These are phyloP conservation scores for Apiotrichum porosum DNA, from an alignment of 1,284 basidiomycete genomes.

Conservation along the genomic window DNA sequence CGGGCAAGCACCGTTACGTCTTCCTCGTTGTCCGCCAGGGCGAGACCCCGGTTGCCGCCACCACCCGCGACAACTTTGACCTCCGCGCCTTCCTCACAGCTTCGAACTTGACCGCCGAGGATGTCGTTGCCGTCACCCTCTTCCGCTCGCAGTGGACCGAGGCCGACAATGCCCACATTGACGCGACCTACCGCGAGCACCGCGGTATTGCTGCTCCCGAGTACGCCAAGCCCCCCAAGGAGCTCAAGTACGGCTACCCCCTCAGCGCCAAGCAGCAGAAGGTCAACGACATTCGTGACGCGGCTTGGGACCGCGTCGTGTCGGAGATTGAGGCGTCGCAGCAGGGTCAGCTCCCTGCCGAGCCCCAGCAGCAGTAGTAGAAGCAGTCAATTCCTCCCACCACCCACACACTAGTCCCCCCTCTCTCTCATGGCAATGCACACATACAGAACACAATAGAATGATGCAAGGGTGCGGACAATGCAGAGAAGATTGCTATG, in stretches of 20 bases:
- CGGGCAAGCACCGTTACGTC: conserved; percentile 36
- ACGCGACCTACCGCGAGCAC: conserved; percentile 22
- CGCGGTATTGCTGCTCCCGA: conserved; percentile 55
- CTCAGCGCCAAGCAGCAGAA: conserved; percentile 27
- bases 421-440: too few species aligned
- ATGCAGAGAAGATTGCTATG: too few species aligned
- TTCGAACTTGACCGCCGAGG: conserved; percentile 9
- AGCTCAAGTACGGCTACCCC: conserved; percentile 38
- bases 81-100: conserved; percentile 26
- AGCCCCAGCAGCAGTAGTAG: background rate
- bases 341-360: background rate
- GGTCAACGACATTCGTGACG: conserved; percentile 24
- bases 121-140: conserved; percentile 33
- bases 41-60: conserved; percentile 2
- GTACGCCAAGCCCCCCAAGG: conserved; percentile 60
- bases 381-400: background rate
- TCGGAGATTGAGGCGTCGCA: conserved; percentile 16
- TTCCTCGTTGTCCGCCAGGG: conserved; percentile 34
- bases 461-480: too few species aligned
- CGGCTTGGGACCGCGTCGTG: conserved; percentile 28
- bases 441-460: too few species aligned
- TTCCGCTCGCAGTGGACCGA: conserved; percentile 34
- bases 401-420: background rate
- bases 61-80: conserved; percentile 28
- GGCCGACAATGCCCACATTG: conserved; percentile 29